Evolutionary conservation across 371 early-diverging fungal species (phyloP), one percentile per base, ranked within the genome.

Genomic region (Dinochytrium kinnereticum): DNA sequence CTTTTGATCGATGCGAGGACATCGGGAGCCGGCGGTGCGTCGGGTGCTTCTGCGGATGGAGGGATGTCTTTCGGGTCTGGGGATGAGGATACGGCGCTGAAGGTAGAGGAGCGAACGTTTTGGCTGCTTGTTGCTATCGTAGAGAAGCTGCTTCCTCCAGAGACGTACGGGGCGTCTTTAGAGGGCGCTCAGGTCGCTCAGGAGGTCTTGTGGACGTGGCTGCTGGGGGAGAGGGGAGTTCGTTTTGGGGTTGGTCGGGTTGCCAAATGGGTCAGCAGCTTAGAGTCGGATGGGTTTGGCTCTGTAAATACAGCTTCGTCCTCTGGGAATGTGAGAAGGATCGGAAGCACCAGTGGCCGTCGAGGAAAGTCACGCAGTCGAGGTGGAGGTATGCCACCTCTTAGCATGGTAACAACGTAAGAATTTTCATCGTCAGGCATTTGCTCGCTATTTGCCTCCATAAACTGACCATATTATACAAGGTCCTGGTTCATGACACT

Each of bases 71-170:
- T 73, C 39, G 76, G 69, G 50, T 59, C 69, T 15, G 70, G 68
- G 26, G 69, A 73, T 33, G 74, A 76, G 36, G 69, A 51, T 21
- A 51, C 72, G 21, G 68, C 73, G 3, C 28, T 77, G 15, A 55
- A 51, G 7, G 76, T 80, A 36, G 95, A 95, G 71, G 91, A 92
- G 55, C 84, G 90, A 17, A 91, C 90, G 3, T 95, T 94, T 72
- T 95, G 94, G 94, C 90, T 89, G 73, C 78, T 95, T 37, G 88
- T 92, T 0, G 90, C 89, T 7, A 88, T 91, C 15, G 87, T 92
- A 5, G 89, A 93, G 40, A 86, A 91, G 26, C 84, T 91, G 51
- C 81, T 94, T 49, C 95, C 95, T 0, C 83, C 86, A 24, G 91
- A 89, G 39, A 91, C 92, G 87, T 95, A 93, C 77, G 92, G 91